Base-by-base conservation (phyloP, 345 rosid genomes). In the Eucalyptus tenuipes region DNA sequence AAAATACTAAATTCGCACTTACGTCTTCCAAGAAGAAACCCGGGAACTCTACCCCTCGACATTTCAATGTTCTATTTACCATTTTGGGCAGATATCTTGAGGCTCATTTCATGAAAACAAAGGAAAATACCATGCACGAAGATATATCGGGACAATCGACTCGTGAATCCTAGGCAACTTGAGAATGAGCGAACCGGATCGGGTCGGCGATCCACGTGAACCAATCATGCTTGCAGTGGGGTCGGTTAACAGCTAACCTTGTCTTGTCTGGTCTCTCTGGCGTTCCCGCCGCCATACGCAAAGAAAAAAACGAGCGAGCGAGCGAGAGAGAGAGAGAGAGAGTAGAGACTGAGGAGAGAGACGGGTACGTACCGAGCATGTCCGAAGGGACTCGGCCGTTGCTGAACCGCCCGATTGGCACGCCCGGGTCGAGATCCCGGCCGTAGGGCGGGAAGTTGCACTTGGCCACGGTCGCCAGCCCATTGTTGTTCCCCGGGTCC, bases 401-500 rank as follows among this genome's bases (percentile, higher is more conserved):
- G 89, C 91, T 89, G 88, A 92, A 94, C 86, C 97, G 91, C 18
- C 97, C 97, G 1, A 95, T 94, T 12, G 97, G 87, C 33, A 55
- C 88, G 33, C 91, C 90, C 29, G 93, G 94, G 61, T 86, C 89
- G 91, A 94, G 94, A 48, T 94, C 94, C 61, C 92, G 92, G 85
- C 97, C 97, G 85, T 95, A 94, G 47, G 97, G 97, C 10, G 91
- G 90, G 91, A 91, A 94, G 81, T 95, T 89, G 37, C 92, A 80
- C 89, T 92, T 94, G 82, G 75, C 88, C 2, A 40, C 13, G 4
- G 97, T 92, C 1, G 3, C 6, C 13, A 93, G 87, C 52, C 90
- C 18, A 42, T 95, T 94, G 91, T 95, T 95, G 91, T 95, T 95
- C 42, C 97, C 96, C 13, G 97, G 53, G 91, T 94, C 97, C 25